A percentile compares a stretch with the other conserved stretches of the same genome.
phyloP scores from a whole-genome alignment of 2,329 filamentous ascomycete genomes.

The Aphanoascus verrucosus region DNA sequence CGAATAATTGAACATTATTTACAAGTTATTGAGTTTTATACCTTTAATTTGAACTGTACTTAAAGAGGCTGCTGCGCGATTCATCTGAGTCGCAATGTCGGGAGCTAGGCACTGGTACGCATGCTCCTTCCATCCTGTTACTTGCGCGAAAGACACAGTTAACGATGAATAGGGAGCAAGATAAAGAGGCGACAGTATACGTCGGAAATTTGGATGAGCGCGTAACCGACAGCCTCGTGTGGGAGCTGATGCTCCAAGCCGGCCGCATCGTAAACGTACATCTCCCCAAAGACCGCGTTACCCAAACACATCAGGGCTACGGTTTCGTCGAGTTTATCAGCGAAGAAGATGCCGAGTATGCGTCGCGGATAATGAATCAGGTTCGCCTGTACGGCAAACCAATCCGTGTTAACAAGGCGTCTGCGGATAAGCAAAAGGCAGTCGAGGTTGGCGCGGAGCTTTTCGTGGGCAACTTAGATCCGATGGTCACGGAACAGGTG shows the following conservation, averaged over 20 bases:
- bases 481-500: slow-evolving; percentile 89
- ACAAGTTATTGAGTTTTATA: neutral
- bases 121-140: slow-evolving; percentile 2
- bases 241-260: slow-evolving; percentile 97
- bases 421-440: slow-evolving; percentile 86
- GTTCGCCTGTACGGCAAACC: slow-evolving; percentile 88
- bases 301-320: slow-evolving; percentile 92
- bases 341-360: slow-evolving; percentile 92
- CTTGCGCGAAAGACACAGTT: slow-evolving; percentile 19
- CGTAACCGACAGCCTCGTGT: slow-evolving; percentile 77
- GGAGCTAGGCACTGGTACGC: slow-evolving; percentile 66
- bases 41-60: neutral
- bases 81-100: slow-evolving; percentile 42
- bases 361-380: slow-evolving; percentile 91
- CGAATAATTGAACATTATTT: neutral
- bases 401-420: slow-evolving; percentile 88
- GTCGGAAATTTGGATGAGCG: slow-evolving; percentile 98
- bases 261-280: slow-evolving; percentile 97
- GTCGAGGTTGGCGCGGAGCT: slow-evolving; percentile 93
- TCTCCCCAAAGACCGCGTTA: slow-evolving; percentile 94
- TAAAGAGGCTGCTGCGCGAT: neutral
- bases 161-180: slow-evolving; percentile 64
- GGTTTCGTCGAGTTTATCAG: slow-evolving; percentile 98
- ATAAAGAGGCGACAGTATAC: slow-evolving; percentile 96
- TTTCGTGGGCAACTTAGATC: slow-evolving; percentile 90